phyloP scores from a whole-genome alignment of 257 asterid species.

The Fraxinus cuspidata region DNA sequence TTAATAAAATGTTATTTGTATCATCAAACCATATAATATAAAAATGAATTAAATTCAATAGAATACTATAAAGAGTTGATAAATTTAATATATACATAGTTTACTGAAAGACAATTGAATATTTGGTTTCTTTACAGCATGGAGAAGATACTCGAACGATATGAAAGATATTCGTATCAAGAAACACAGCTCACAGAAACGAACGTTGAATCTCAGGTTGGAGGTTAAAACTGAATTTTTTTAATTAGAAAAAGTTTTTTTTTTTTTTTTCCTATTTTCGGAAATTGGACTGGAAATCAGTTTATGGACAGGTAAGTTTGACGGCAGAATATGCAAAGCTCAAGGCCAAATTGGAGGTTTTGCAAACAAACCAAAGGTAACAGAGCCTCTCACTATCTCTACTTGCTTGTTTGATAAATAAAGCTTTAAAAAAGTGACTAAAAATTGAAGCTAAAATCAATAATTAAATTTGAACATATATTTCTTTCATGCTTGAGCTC shows the following conservation, averaged over 20 bases:
- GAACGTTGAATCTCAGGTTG: constrained; percentile 54
- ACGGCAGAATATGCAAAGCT: constrained; percentile 46
- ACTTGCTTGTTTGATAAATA: no score
- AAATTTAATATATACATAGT: no score
- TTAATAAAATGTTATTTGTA: no score
- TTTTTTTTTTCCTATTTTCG: not conserved
- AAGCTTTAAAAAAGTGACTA: no score
- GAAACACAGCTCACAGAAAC: constrained; percentile 55
- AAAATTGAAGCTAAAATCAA: no score
- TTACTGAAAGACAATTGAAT: not conserved
- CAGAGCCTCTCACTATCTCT: not conserved
- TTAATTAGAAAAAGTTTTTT: not conserved
- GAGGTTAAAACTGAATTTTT: not conserved
- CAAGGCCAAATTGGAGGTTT: constrained; percentile 47
- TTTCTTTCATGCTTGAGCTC: no score
- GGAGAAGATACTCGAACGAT: constrained; percentile 83
- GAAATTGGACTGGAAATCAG: not conserved
- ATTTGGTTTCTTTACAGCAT: constrained; percentile 43
- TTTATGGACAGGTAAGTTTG: constrained; percentile 44
- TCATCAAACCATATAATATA: no score
- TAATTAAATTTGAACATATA: no score
- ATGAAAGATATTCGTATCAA: constrained; percentile 69
- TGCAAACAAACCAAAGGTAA: constrained; percentile 46
- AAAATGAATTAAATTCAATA: no score
- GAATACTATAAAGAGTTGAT: no score